Evolutionary conservation across 768 basidiomycete genomes (phyloP).

Genomic region (Leccinum rimulosum): DNA sequence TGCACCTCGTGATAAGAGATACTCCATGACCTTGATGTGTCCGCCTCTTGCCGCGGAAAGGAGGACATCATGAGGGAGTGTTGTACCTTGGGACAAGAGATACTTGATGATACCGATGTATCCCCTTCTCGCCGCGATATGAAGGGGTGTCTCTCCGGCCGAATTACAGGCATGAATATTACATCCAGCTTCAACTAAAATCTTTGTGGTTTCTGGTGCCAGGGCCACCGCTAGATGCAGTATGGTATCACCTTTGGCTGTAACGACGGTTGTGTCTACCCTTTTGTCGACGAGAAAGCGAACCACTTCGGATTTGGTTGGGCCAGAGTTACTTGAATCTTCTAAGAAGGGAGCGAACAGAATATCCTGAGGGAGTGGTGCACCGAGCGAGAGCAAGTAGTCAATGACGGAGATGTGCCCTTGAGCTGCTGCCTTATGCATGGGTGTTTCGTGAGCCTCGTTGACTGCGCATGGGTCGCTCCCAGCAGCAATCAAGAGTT

Average conservation of each 20-base stretch:
- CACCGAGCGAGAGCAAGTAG: neutral
- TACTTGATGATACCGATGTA: neutral
- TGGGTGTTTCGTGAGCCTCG: neutral
- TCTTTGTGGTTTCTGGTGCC: no score
- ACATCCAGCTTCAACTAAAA: neutral
- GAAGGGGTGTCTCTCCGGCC: neutral
- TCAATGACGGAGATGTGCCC: neutral
- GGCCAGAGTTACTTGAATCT: no score
- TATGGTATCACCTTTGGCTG: no score
- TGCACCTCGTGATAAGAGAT: no score
- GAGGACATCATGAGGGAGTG: neutral
- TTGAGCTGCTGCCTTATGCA: neutral
- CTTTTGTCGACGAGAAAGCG: no score
- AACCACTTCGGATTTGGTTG: no score
- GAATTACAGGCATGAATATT: neutral
- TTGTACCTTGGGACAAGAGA: neutral
- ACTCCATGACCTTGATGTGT: no score
- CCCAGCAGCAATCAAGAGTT: neutral
- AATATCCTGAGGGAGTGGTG: neutral
- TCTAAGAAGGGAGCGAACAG: neutral
- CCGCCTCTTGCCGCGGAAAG: no score
- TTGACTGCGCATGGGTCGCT: neutral
- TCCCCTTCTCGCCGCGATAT: neutral
- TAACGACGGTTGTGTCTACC: no score
- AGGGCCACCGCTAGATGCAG: no score